Conservation (phyloP, 768 basidiomycete species). For the Favolaschia claudopus region DNA sequence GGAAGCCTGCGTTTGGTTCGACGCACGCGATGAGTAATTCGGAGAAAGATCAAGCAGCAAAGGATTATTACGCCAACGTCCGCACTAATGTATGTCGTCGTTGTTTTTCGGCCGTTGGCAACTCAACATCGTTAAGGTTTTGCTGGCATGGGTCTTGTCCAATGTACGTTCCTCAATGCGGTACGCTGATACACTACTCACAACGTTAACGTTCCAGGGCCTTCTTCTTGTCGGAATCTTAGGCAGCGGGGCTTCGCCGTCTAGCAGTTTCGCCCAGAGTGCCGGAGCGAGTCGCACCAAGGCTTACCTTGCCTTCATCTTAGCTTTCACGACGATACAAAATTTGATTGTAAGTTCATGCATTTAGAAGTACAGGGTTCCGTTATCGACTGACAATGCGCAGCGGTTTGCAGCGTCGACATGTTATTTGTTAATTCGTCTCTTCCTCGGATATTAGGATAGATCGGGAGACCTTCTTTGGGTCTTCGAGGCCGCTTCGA, state of each 20-base stretch:
- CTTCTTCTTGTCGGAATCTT: constrained; percentile 61
- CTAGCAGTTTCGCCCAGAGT: constrained; percentile 64
- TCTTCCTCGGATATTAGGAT: constrained; percentile 7
- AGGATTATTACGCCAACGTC: constrained; percentile 89
- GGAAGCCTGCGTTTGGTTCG: constrained; percentile 51
- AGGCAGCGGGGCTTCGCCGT: constrained; percentile 60
- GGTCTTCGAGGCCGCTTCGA: no score
- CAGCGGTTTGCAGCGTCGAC: constrained; percentile 25
- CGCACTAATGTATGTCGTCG: constrained; percentile 70
- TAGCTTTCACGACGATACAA: constrained; percentile 82
- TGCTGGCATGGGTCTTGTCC: constrained; percentile 84
- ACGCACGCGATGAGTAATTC: constrained; percentile 50
- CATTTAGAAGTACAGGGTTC: neutral
- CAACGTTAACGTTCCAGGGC: constrained; percentile 13
- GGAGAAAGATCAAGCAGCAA: constrained; percentile 77
- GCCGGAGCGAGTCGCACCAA: constrained; percentile 65
- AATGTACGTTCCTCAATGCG: constrained; percentile 60
- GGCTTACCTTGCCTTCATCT: constrained; percentile 80
- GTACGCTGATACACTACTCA: neutral
- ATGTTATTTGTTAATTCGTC: constrained; percentile 24
- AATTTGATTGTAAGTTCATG: constrained; percentile 59
- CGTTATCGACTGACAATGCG: neutral
- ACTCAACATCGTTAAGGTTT: constrained; percentile 47
- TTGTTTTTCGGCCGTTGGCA: neutral
- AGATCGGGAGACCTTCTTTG: constrained; percentile 1